Percentiles rank a stretch among this genome's conserved stretches.
Evolutionary conservation across 345 rosid genomes (phyloP).

Genomic region (Bruguiera gymnorhiza): DNA sequence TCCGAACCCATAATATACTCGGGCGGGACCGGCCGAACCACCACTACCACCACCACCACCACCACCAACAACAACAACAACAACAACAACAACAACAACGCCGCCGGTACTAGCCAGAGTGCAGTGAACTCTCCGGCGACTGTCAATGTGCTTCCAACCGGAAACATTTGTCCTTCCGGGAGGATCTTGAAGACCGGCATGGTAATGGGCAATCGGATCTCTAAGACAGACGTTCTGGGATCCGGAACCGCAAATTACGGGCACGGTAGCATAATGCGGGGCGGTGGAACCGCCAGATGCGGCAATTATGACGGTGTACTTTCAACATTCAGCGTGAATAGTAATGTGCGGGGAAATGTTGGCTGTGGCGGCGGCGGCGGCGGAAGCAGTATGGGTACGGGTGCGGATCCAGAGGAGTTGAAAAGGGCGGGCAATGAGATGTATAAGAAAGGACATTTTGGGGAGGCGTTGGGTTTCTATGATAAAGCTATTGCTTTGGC

Average conservation of each 20-base stretch:
- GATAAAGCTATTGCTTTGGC: conserved; percentile 72
- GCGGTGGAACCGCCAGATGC: conserved; percentile 27
- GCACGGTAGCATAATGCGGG: conserved; percentile 82
- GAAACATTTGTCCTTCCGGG: conserved; percentile 86
- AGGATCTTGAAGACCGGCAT: conserved; percentile 62
- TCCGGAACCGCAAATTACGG: conserved; percentile 80
- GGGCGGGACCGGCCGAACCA: conserved; percentile 28
- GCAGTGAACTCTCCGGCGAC: conserved; percentile 46
- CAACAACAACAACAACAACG: no score
- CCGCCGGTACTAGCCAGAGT: conserved; percentile 17
- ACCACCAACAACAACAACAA: no score
- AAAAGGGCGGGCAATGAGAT: conserved; percentile 75
- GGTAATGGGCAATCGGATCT: conserved; percentile 35
- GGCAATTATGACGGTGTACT: conserved; percentile 6
- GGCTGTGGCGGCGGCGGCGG: neutral
- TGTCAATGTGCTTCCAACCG: conserved; percentile 62
- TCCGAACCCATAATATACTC: conserved; percentile 49
- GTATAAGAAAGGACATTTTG: conserved; percentile 66
- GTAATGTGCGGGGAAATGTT: conserved; percentile 4
- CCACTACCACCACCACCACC: no score
- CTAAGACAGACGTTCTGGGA: conserved; percentile 65
- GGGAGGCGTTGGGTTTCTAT: conserved; percentile 75
- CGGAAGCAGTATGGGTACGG: neutral
- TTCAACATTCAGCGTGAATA: neutral
- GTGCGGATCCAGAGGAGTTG: conserved; percentile 61